phyloP scores from a whole-genome alignment of 495 filamentous ascomycete genomes.

The Daldinia grandis region DNA sequence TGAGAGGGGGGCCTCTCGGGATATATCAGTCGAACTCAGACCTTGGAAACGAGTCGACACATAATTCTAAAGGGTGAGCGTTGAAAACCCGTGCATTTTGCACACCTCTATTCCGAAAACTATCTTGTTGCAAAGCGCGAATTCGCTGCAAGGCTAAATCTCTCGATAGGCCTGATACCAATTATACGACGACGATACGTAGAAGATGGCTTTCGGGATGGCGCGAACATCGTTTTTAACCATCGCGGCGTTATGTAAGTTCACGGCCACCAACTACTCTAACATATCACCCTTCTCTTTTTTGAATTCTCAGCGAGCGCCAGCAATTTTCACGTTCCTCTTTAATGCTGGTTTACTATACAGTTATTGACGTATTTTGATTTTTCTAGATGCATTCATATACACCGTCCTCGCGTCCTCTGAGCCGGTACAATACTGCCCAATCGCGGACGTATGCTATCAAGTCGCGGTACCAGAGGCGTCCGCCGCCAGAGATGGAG shows the following conservation, averaged over 20 bases:
- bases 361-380: background rate
- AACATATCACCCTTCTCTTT: background rate
- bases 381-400: conserved; percentile 28
- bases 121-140: background rate
- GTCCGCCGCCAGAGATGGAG: conserved; percentile 49
- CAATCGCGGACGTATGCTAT: conserved; percentile 51
- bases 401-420: conserved; percentile 33
- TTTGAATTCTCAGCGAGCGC: too few species aligned
- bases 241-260: conserved; percentile 40
- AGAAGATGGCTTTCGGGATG: background rate
- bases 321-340: too few species aligned
- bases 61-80: background rate
- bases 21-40: conserved; percentile 7
- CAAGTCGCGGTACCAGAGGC: conserved; percentile 55
- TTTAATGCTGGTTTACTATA: background rate
- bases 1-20: background rate
- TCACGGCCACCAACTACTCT: background rate
- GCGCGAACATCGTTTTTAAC: conserved; percentile 3
- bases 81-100: background rate
- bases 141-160: background rate
- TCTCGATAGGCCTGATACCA: background rate
- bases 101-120: background rate
- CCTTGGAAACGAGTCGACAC: conserved; percentile 6
- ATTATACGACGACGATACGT: background rate
- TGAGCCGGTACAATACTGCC: conserved; percentile 43